Evolutionary conservation across 2,329 filamentous ascomycete species (phyloP).

Genomic region (Neopestalotiopsis clavispora): DNA sequence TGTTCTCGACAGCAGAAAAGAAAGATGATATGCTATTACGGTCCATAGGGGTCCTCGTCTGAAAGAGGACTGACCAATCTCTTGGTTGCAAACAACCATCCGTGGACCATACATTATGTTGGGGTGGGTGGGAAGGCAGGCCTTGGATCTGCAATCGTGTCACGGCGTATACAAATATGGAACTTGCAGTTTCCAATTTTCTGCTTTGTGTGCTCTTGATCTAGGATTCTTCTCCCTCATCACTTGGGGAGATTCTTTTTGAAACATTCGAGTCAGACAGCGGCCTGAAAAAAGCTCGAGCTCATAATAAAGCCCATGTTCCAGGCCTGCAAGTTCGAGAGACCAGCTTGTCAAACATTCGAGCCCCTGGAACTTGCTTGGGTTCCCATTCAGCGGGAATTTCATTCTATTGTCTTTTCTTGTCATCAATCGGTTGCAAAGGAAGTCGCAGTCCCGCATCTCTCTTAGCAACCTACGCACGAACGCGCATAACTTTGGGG

Average conservation of each 20-base stretch:
- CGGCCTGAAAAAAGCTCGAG: conserved; percentile 31
- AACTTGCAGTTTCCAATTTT: conserved; percentile 34
- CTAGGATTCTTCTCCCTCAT: conserved; percentile 27
- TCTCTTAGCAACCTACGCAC: conserved; percentile 17
- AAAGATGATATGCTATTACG: neutral
- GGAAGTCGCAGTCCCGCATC: conserved; percentile 29
- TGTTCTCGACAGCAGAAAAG: neutral
- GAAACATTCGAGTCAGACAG: conserved; percentile 41
- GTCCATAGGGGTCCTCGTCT: neutral
- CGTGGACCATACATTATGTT: neutral
- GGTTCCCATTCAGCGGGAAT: conserved; percentile 19
- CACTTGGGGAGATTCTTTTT: conserved; percentile 30
- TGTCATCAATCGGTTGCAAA: conserved; percentile 29
- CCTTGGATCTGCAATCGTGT: conserved; percentile 18
- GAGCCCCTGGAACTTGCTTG: conserved; percentile 14
- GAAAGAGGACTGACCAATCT: neutral
- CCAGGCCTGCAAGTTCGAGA: conserved; percentile 25
- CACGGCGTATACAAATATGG: conserved; percentile 39
- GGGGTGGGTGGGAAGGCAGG: neutral
- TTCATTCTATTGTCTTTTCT: conserved; percentile 15
- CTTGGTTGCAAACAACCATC: conserved; percentile 10
- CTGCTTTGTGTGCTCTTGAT: conserved; percentile 5
- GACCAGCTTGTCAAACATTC: conserved; percentile 18
- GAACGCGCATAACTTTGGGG: conserved; percentile 7
- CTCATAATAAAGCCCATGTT: conserved; percentile 31